These are phyloP conservation scores for Obba rivulosa DNA, from an alignment of 768 basidiomycete genomes.

Conservation along the genomic window DNA sequence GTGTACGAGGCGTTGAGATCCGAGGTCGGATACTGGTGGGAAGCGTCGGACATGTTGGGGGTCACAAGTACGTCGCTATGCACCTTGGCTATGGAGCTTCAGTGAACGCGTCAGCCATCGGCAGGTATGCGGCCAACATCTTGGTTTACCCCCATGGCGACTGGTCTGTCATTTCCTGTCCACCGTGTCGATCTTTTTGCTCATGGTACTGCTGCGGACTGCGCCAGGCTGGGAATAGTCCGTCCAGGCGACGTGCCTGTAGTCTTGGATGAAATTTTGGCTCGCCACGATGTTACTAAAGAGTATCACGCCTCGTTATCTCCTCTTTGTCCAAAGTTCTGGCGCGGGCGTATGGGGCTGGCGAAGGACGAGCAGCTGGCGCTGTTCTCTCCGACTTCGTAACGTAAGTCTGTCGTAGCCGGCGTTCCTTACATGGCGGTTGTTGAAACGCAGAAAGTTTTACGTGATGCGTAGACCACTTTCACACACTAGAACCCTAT, in stretches of 20 bases:
- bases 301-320: slow-evolving; percentile 16
- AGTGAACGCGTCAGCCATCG: background rate
- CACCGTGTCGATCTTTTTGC: background rate
- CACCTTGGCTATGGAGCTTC: background rate
- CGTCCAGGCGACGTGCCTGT: slow-evolving; percentile 49
- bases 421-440: too few species aligned
- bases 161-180: slow-evolving; percentile 42
- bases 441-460: too few species aligned
- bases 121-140: slow-evolving; percentile 64
- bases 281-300: slow-evolving; percentile 23
- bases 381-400: slow-evolving; percentile 18
- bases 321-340: slow-evolving; percentile 44
- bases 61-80: slow-evolving; percentile 59
- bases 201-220: background rate
- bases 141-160: slow-evolving; percentile 68
- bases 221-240: slow-evolving; percentile 57
- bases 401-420: background rate
- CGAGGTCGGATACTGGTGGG: slow-evolving; percentile 51
- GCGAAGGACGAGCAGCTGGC: slow-evolving; percentile 50
- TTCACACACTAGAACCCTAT: too few species aligned
- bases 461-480: too few species aligned
- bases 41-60: slow-evolving; percentile 76
- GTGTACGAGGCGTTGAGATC: slow-evolving; percentile 49
- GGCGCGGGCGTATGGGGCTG: slow-evolving; percentile 72
- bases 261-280: slow-evolving; percentile 43